Evolutionary conservation across 371 early-diverging fungal genomes (phyloP).

Genomic region (Mortierella sp.): DNA sequence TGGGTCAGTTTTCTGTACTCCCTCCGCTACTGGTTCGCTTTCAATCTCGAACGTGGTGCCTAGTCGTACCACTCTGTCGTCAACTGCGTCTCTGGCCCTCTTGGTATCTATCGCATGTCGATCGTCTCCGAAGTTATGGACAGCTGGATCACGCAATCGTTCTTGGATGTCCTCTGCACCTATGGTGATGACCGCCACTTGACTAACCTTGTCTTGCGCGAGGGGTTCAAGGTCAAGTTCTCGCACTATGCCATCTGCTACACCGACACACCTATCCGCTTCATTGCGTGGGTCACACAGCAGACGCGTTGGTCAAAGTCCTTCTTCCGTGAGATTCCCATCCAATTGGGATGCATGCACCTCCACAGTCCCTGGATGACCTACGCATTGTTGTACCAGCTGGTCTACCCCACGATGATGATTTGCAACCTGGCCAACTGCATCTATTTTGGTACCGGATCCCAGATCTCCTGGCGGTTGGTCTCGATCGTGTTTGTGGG

Average conservation of each 20-base stretch:
- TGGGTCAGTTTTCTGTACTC: conserved; percentile 73
- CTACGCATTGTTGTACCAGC: conserved; percentile 73
- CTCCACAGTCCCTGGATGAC: conserved; percentile 79
- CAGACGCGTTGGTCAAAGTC: conserved; percentile 83
- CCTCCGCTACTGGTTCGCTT: conserved; percentile 79
- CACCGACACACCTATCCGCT: conserved; percentile 71
- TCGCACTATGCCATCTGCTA: conserved; percentile 75
- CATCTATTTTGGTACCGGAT: conserved; percentile 52
- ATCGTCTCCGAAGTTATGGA: conserved; percentile 69
- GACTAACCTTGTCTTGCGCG: conserved; percentile 68
- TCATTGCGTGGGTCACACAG: conserved; percentile 78
- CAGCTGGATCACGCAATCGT: conserved; percentile 70
- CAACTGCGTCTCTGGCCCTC: conserved; percentile 79
- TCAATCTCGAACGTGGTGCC: conserved; percentile 77
- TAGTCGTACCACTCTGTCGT: conserved; percentile 75
- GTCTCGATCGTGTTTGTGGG: conserved; percentile 65
- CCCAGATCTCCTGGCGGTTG: conserved; percentile 62
- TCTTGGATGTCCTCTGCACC: conserved; percentile 75
- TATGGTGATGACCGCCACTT: conserved; percentile 81
- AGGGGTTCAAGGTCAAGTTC: conserved; percentile 70
- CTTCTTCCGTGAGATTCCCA: conserved; percentile 74
- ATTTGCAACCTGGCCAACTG: conserved; percentile 67
- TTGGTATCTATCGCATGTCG: conserved; percentile 71
- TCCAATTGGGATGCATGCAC: conserved; percentile 68
- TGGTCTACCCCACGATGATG: conserved; percentile 76